A percentile compares a stretch with the other conserved stretches of the same genome.
These are phyloP conservation scores for Millerozyma miso DNA, from an alignment of 805 yeast genomes.

Conservation along the genomic window DNA sequence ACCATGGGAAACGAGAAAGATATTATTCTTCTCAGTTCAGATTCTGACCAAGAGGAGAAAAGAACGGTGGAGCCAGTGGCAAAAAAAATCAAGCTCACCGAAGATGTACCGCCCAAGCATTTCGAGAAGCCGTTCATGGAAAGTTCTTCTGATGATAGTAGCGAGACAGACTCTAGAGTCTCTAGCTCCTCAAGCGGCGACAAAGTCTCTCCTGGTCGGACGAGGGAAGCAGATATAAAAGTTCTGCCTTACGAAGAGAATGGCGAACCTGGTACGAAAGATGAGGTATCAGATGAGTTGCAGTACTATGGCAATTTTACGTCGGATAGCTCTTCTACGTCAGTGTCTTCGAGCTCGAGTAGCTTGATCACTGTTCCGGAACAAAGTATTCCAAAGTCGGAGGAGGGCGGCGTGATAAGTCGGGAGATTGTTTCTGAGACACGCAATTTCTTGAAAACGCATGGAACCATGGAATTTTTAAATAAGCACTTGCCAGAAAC, in stretches of 20 bases:
- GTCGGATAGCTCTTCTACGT: not conserved
- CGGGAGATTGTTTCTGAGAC: constrained; percentile 17
- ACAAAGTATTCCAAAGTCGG: not conserved
- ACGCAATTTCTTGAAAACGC: constrained; percentile 46
- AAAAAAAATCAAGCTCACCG: constrained; percentile 5
- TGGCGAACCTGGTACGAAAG: not conserved
- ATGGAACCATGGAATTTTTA: constrained; percentile 60
- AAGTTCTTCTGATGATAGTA: constrained; percentile 1
- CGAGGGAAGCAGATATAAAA: not conserved
- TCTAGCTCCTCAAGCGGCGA: not conserved
- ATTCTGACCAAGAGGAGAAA: constrained; percentile 7
- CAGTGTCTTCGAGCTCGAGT: constrained; percentile 2
- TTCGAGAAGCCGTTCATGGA: constrained; percentile 2
- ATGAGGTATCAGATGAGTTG: not conserved
- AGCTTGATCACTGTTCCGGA: not conserved
- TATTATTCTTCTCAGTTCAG: constrained; percentile 24
- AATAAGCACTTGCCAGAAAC: constrained; percentile 58
- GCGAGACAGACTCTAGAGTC: not conserved
- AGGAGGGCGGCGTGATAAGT: not conserved
- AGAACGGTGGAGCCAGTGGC: constrained; percentile 3
- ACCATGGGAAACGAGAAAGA: constrained; percentile 10
- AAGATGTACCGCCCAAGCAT: not conserved
- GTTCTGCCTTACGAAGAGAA: not conserved
- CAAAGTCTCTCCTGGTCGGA: not conserved
- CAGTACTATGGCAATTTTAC: not conserved